Evolutionary conservation across 441 rosid species (phyloP).

Genomic region (Jatropha multifida): DNA sequence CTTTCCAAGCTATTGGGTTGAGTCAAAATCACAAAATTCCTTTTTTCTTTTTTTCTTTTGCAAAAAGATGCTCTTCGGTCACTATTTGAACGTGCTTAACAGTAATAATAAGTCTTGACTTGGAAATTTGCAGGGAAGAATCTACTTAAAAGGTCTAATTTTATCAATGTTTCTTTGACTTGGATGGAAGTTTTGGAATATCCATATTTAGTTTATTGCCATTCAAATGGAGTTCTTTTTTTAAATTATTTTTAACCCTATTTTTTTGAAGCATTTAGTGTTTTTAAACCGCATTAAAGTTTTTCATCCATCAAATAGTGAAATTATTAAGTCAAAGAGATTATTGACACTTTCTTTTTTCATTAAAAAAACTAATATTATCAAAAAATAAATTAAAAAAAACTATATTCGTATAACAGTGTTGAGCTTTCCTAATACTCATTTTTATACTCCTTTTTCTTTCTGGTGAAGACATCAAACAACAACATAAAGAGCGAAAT

Average conservation of each 20-base stretch:
- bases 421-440: constrained; percentile 5
- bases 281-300: too few relatives aligned
- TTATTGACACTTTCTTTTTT: too few relatives aligned
- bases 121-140: background rate
- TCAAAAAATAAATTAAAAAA: too few relatives aligned
- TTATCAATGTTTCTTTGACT: background rate
- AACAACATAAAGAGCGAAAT: background rate
- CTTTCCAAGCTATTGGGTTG: background rate
- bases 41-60: background rate
- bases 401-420: background rate
- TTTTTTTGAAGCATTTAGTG: too few relatives aligned
- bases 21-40: background rate
- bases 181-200: background rate
- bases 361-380: too few relatives aligned
- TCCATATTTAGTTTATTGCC: background rate
- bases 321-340: too few relatives aligned
- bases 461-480: background rate
- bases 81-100: background rate
- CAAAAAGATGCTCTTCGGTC: background rate
- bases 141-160: too few relatives aligned
- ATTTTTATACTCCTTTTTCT: background rate
- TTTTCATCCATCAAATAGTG: too few relatives aligned
- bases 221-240: background rate
- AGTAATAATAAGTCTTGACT: background rate
- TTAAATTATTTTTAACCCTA: too few relatives aligned